Conservation (phyloP, 768 basidiomycete genomes). For the Suillus subaureus region DNA sequence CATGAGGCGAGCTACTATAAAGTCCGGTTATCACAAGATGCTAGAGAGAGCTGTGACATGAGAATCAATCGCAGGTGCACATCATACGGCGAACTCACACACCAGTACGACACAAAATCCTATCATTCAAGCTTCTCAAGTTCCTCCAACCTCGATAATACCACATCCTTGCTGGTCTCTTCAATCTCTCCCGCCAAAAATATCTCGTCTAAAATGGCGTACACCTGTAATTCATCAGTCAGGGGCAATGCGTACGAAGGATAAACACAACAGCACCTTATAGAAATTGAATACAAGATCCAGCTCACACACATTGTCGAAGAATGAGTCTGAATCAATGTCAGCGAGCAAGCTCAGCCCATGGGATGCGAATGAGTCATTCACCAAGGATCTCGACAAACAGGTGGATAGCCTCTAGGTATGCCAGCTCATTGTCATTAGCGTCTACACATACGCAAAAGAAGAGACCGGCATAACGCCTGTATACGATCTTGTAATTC, state of each 20-base stretch:
- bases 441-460: conserved; percentile 98
- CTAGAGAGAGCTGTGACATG: neutral
- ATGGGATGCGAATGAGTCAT: conserved; percentile 24
- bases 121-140: conserved; percentile 88
- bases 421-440: conserved; percentile 97
- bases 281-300: conserved; percentile 99
- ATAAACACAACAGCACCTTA: conserved; percentile 54
- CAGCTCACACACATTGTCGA: conserved; percentile 97
- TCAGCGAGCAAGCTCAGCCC: neutral
- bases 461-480: conserved; percentile 96
- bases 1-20: neutral
- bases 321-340: conserved; percentile 79
- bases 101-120: neutral
- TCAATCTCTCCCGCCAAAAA: conserved; percentile 98
- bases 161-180: conserved; percentile 97
- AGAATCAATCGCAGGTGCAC: neutral
- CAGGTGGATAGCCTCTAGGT: conserved; percentile 96
- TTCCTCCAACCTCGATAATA: conserved; percentile 85
- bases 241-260: conserved; percentile 9
- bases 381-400: conserved; percentile 96
- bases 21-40: neutral
- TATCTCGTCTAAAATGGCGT: conserved; percentile 97
- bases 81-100: neutral
- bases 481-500: conserved; percentile 96
- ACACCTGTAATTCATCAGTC: conserved; percentile 59